Conservation (phyloP, 1,284 basidiomycete species). For the Malassezia cuniculi region DNA sequence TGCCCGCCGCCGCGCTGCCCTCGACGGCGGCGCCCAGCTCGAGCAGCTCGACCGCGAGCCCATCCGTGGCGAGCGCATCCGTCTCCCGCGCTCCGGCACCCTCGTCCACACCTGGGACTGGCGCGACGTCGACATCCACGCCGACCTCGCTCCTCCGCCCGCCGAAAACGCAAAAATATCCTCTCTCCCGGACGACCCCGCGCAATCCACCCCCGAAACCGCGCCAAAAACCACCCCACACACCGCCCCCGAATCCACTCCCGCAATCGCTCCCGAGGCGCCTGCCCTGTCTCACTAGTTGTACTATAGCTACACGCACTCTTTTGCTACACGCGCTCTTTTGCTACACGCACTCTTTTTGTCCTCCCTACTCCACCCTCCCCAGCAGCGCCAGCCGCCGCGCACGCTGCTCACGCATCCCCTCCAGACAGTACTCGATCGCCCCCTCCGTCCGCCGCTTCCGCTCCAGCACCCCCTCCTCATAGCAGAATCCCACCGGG, state of each 20-base stretch:
- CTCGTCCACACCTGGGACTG: constrained; percentile 14
- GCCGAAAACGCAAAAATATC: neutral
- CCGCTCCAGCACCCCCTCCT: constrained; percentile 50
- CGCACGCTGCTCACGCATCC: constrained; percentile 36
- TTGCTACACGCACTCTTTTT: too few relatives aligned
- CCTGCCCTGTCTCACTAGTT: too few relatives aligned
- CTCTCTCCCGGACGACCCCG: neutral
- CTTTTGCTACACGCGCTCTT: too few relatives aligned
- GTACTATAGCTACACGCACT: too few relatives aligned
- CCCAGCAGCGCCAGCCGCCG: constrained; percentile 23
- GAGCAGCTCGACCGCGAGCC: constrained; percentile 12
- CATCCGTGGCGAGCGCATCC: constrained; percentile 14
- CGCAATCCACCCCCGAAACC: too few relatives aligned
- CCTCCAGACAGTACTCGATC: constrained; percentile 51
- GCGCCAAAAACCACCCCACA: too few relatives aligned
- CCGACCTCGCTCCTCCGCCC: neutral
- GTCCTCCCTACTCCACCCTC: constrained; percentile 3
- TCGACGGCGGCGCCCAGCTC: constrained; percentile 3
- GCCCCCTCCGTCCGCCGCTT: constrained; percentile 59
- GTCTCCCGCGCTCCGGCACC: constrained; percentile 10
- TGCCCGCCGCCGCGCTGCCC: constrained; percentile 5
- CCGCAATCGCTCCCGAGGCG: too few relatives aligned
- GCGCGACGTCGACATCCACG: too few relatives aligned
- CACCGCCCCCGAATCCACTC: too few relatives aligned
- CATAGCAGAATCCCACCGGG: constrained; percentile 59